Conservation (phyloP, 352 stramenopile species). For the Thalassiosira sp. region DNA sequence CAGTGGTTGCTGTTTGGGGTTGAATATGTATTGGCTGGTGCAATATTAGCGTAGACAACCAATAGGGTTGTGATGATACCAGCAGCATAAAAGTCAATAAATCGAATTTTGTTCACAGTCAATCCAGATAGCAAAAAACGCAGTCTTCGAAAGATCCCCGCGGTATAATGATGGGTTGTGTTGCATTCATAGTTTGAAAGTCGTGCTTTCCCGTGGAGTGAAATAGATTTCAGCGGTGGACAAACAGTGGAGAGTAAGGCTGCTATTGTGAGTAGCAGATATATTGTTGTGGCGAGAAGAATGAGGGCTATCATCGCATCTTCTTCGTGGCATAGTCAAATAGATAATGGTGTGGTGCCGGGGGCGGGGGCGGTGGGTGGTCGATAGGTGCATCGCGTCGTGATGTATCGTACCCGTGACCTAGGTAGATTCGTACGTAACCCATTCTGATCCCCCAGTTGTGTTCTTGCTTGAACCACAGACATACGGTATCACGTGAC, state of each 20-base stretch:
- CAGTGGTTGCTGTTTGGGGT: neutral
- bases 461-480: no score
- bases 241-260: constrained; percentile 32
- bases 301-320: neutral
- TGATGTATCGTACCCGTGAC: no score
- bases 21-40: neutral
- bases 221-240: constrained; percentile 19
- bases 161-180: neutral
- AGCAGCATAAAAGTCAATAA: constrained; percentile 37
- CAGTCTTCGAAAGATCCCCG: constrained; percentile 5
- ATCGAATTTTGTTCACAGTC: constrained; percentile 22
- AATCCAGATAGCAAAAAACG: constrained; percentile 14
- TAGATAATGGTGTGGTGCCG: neutral
- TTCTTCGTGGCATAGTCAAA: no score
- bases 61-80: constrained; percentile 29
- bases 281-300: constrained; percentile 12
- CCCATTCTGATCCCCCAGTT: no score
- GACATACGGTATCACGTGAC: no score
- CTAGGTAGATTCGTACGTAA: no score
- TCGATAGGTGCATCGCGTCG: no score
- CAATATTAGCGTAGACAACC: neutral
- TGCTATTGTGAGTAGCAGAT: constrained; percentile 19
- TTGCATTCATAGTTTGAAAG: neutral
- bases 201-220: constrained; percentile 39
- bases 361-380: neutral